Percentiles rank a stretch among this genome's conserved stretches.
Evolutionary conservation across 2,329 filamentous ascomycete genomes (phyloP).

Genomic region (Graphium sp.): DNA sequence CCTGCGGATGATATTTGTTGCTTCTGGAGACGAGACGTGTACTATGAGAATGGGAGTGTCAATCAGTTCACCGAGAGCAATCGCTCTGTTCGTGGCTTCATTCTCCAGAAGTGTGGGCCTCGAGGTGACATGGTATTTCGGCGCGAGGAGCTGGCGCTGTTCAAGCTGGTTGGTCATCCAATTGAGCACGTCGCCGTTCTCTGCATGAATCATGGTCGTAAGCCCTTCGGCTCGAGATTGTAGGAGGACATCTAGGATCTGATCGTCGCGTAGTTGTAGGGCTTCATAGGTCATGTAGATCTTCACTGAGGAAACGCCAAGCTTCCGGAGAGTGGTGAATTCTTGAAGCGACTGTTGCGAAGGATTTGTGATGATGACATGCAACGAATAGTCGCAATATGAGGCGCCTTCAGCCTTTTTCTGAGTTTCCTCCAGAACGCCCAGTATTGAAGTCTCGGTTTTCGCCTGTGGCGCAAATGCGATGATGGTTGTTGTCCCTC

Average conservation of each 20-base stretch:
- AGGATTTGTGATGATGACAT: constrained; percentile 30
- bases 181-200: constrained; percentile 34
- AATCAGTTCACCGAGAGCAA: constrained; percentile 29
- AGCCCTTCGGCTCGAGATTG: constrained; percentile 19
- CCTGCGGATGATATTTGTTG: constrained; percentile 24
- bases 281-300: constrained; percentile 35
- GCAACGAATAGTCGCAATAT: constrained; percentile 41
- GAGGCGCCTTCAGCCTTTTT: constrained; percentile 21
- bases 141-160: constrained; percentile 24
- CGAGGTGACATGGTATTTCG: constrained; percentile 31
- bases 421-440: constrained; percentile 28
- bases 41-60: constrained; percentile 34
- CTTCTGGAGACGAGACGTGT: constrained; percentile 29
- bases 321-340: constrained; percentile 14
- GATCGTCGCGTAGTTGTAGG: constrained; percentile 27
- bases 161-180: constrained; percentile 37
- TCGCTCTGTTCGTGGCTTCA: constrained; percentile 34
- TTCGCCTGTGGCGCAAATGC: constrained; percentile 37
- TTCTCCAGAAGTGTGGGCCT: constrained; percentile 30
- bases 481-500: constrained; percentile 40
- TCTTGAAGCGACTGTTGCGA: constrained; percentile 20
- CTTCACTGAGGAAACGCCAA: constrained; percentile 29
- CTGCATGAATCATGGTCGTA: constrained; percentile 37
- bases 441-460: constrained; percentile 23
- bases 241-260: constrained; percentile 33